phyloP scores from a whole-genome alignment of 495 filamentous ascomycete genomes.

The Arthonia radiata region DNA sequence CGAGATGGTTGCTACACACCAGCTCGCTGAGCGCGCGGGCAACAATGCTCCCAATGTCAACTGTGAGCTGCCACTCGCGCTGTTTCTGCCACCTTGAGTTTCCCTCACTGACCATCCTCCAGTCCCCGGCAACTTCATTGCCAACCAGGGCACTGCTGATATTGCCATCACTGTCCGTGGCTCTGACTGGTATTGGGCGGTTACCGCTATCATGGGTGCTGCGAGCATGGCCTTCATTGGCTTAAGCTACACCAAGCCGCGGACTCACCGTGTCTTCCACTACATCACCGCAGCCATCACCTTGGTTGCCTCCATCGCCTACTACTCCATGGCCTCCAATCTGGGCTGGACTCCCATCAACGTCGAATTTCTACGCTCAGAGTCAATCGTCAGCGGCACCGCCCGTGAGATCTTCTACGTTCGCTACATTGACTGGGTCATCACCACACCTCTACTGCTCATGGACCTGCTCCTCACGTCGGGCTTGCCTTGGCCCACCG shows the following conservation, averaged over 20 bases:
- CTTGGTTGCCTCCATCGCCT: constrained; percentile 35
- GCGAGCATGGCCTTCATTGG: constrained; percentile 17
- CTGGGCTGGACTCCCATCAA: constrained; percentile 37
- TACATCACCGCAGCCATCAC: constrained; percentile 37
- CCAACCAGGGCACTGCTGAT: constrained; percentile 11
- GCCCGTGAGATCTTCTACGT: constrained; percentile 47
- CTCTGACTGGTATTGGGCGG: constrained; percentile 30
- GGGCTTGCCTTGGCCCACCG: constrained; percentile 37
- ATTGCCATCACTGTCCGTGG: constrained; percentile 37
- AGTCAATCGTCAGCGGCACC: constrained; percentile 17
- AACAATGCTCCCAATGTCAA: constrained; percentile 29
- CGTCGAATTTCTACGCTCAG: constrained; percentile 24
- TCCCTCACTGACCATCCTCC: not conserved
- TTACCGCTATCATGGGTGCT: constrained; percentile 24
- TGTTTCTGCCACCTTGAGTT: constrained; percentile 1
- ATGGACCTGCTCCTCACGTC: constrained; percentile 36
- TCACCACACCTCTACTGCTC: constrained; percentile 27
- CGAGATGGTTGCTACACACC: too few species aligned
- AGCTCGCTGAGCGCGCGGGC: too few species aligned
- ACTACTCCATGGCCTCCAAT: constrained; percentile 45
- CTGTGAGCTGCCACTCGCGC: constrained; percentile 6
- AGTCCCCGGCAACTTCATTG: not conserved
- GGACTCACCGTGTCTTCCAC: constrained; percentile 34
- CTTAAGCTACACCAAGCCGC: constrained; percentile 24
- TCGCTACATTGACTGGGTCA: constrained; percentile 41